Evolutionary conservation across 2,329 filamentous ascomycete species (phyloP).

Genomic region (Cercospora sesami): DNA sequence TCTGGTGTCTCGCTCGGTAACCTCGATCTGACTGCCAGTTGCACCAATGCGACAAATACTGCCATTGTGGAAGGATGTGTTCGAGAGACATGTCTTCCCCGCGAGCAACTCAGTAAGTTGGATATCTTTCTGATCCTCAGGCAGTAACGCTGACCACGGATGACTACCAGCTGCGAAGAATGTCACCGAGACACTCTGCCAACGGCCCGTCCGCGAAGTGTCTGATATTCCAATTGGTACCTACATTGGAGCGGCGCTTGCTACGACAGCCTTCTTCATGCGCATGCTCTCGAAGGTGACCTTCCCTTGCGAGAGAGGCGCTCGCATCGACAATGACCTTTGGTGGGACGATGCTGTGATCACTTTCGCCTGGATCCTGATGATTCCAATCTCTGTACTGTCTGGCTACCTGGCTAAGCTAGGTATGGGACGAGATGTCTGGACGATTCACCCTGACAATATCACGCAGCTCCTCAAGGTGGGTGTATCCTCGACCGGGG

Average conservation of each 20-base stretch:
- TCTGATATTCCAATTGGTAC: background rate
- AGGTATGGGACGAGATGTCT: conserved; percentile 20
- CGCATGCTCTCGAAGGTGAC: conserved; percentile 16
- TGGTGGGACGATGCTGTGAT: conserved; percentile 26
- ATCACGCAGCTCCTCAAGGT: conserved; percentile 22
- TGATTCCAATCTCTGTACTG: conserved; percentile 20
- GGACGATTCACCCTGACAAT: conserved; percentile 23
- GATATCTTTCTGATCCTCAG: no score
- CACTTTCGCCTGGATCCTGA: conserved; percentile 15
- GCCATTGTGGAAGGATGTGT: conserved; percentile 18
- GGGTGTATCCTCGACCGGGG: background rate
- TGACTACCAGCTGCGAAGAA: conserved; percentile 6
- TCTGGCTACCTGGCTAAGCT: conserved; percentile 13
- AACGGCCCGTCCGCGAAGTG: conserved; percentile 8
- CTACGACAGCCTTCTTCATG: conserved; percentile 7
- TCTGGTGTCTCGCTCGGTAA: conserved; percentile 14
- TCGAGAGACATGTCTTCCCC: conserved; percentile 9
- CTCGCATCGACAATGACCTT: conserved; percentile 19
- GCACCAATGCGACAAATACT: conserved; percentile 21
- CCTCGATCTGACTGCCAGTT: conserved; percentile 18
- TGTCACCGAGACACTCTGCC: conserved; percentile 14
- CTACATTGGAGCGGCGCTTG: background rate
- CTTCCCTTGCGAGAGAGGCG: conserved; percentile 16
- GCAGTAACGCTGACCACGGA: background rate
- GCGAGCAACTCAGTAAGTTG: conserved; percentile 23